Percentiles rank a stretch among this genome's conserved stretches.
These are phyloP conservation scores for Paraconiothyrium brasiliense DNA, from an alignment of 2,329 filamentous ascomycete species.

Conservation along the genomic window DNA sequence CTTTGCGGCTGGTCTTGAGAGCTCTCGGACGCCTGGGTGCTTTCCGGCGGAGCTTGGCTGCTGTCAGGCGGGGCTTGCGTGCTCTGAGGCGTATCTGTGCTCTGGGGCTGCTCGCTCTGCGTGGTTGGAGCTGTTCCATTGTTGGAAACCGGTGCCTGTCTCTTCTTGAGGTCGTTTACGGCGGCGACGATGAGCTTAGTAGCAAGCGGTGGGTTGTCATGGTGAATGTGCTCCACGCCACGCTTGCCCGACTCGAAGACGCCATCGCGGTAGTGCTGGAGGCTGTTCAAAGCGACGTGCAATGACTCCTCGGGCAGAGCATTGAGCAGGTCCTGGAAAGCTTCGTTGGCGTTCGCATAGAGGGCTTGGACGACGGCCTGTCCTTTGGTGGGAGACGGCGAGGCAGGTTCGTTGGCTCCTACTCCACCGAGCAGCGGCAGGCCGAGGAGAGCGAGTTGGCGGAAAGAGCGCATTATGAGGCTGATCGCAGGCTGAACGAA, in stretches of 20 bases:
- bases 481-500: constrained; percentile 3
- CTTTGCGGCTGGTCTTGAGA: constrained; percentile 7
- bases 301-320: constrained; percentile 68
- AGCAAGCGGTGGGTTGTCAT: constrained; percentile 68
- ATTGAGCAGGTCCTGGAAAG: constrained; percentile 65
- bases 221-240: constrained; percentile 70
- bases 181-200: constrained; percentile 71
- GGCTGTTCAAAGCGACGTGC: constrained; percentile 72
- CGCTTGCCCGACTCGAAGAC: constrained; percentile 72
- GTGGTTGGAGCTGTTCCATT: constrained; percentile 35
- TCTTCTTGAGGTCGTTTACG: constrained; percentile 58
- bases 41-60: constrained; percentile 5
- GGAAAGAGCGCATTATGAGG: constrained; percentile 44
- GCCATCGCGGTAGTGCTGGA: constrained; percentile 72
- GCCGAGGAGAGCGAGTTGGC: constrained; percentile 39
- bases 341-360: constrained; percentile 48
- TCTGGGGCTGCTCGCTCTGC: constrained; percentile 14
- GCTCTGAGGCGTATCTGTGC: constrained; percentile 18
- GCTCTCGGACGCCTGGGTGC: constrained; percentile 8
- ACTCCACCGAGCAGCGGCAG: constrained; percentile 41
- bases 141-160: constrained; percentile 51
- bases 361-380: constrained; percentile 27
- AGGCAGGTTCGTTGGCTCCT: constrained; percentile 31
- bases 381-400: constrained; percentile 29
- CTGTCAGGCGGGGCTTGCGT: constrained; percentile 10